Percentiles rank a stretch among this genome's conserved stretches.
These are phyloP conservation scores for Ophiostoma sp. DNA, from an alignment of 2,329 filamentous ascomycete genomes.

Conservation along the genomic window DNA sequence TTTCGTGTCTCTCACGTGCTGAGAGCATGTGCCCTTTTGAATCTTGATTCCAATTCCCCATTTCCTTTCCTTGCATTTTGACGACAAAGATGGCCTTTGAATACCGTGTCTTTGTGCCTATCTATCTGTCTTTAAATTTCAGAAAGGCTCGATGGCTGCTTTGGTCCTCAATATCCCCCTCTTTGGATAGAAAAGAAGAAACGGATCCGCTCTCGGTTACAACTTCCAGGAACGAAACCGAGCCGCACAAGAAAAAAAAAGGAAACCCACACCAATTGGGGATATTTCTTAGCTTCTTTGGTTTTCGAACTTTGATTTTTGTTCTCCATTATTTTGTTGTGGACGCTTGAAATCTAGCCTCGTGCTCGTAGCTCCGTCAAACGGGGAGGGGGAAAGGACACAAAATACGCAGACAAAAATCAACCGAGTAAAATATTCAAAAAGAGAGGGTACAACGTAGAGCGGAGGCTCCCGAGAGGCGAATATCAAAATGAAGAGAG, in stretches of 20 bases:
- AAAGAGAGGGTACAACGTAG: neutral
- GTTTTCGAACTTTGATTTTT: neutral
- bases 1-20: neutral
- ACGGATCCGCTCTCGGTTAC: neutral
- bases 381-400: neutral
- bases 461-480: neutral
- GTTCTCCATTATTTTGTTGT: neutral
- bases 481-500: neutral
- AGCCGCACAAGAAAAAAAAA: neutral
- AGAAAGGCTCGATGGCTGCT: neutral
- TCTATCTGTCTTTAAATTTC: neutral
- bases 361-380: neutral
- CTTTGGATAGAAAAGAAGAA: neutral
- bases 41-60: neutral
- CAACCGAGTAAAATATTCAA: neutral
- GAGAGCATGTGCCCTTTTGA: neutral
- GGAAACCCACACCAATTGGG: neutral
- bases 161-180: neutral
- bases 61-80: neutral
- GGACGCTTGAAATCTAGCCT: neutral
- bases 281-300: neutral
- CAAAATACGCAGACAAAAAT: neutral
- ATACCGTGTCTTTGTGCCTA: neutral
- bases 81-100: neutral
- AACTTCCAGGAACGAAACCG: neutral